Evolutionary conservation across 805 yeast genomes (phyloP).

Genomic region (Yamadazyma paraphyllophila): DNA sequence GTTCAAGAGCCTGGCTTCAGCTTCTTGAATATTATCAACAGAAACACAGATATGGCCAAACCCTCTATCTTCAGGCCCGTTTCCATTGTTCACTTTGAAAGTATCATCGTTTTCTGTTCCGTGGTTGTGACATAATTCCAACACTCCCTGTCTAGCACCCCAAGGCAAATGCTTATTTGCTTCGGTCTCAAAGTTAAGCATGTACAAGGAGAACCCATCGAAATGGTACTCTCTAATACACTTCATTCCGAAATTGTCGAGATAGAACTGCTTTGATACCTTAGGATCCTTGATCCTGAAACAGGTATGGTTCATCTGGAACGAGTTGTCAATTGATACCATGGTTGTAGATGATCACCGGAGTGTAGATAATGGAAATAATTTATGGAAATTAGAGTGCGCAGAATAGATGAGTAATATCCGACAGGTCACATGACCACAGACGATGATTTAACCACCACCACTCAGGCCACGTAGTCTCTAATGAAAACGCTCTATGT

Average conservation of each 20-base stretch:
- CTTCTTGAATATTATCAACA: conserved; percentile 69
- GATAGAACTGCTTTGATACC: conserved; percentile 69
- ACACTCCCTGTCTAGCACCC: conserved; percentile 60
- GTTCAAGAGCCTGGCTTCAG: conserved; percentile 57
- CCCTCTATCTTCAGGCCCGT: conserved; percentile 80
- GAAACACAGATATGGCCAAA: conserved; percentile 93
- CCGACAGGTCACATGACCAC: background rate
- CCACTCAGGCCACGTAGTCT: too few species aligned
- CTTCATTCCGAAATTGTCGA: conserved; percentile 70
- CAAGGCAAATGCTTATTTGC: conserved; percentile 36
- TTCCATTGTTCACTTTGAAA: conserved; percentile 73
- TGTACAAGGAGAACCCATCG: conserved; percentile 62
- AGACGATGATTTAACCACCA: too few species aligned
- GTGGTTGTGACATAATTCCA: conserved; percentile 81
- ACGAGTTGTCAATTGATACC: conserved; percentile 34
- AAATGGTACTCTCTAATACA: conserved; percentile 52
- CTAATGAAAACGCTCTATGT: too few species aligned
- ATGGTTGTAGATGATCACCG: conserved; percentile 14
- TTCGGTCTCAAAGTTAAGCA: conserved; percentile 57
- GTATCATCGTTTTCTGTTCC: conserved; percentile 61
- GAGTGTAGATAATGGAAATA: too few species aligned
- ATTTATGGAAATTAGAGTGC: too few species aligned
- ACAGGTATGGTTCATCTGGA: conserved; percentile 65
- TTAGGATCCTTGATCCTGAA: conserved; percentile 81
- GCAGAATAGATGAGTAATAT: too few species aligned